Percentiles rank a stretch among this genome's conserved stretches.
Conservation (phyloP, 805 yeast species). For the Diddensiella santjacobensis region DNA sequence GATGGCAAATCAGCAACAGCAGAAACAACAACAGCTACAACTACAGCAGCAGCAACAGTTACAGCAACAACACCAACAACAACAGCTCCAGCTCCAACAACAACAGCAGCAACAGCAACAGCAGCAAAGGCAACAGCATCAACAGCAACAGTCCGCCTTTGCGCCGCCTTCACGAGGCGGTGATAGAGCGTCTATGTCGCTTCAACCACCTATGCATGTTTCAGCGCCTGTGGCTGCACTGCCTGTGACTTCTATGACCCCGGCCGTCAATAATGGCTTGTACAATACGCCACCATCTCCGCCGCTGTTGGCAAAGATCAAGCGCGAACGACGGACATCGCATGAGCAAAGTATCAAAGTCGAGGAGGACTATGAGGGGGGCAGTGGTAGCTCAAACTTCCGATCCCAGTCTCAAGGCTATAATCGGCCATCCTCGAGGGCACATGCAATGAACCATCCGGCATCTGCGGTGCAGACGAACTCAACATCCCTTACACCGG, state of each 20-base stretch:
- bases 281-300: slow-evolving; percentile 1
- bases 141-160: slow-evolving; percentile 6
- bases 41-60: not conserved
- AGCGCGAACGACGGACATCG: not conserved
- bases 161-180: no score
- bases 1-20: not conserved
- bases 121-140: slow-evolving; percentile 2
- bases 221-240: no score
- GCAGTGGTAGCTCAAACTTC: not conserved
- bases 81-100: slow-evolving; percentile 1
- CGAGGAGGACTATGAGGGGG: not conserved
- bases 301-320: not conserved
- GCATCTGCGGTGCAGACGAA: not conserved
- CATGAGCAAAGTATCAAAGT: not conserved
- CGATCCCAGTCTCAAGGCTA: not conserved
- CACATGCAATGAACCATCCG: not conserved
- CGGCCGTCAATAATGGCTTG: not conserved
- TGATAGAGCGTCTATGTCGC: no score
- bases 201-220: no score
- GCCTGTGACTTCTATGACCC: no score
- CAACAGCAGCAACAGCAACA: not conserved
- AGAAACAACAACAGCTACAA: slow-evolving; percentile 3
- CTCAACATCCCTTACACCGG: not conserved
- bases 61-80: slow-evolving; percentile 3
- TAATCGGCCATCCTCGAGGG: slow-evolving; percentile 1